Evolutionary conservation across 768 basidiomycete genomes (phyloP).

Genomic region (Suillus clintonianus): DNA sequence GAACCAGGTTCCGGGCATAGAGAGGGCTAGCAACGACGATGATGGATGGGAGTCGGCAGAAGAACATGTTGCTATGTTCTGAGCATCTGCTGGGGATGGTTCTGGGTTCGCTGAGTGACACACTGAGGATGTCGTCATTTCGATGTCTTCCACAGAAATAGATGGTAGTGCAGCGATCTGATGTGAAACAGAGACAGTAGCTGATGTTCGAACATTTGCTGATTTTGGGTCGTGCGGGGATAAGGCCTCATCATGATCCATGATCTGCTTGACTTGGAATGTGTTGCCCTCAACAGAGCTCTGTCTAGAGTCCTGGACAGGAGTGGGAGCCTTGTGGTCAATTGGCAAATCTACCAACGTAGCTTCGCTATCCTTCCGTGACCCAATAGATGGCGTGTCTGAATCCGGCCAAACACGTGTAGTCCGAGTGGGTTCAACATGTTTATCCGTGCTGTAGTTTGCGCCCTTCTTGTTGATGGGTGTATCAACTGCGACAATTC

Average conservation of each 20-base stretch:
- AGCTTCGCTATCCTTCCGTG: slow-evolving; percentile 27
- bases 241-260: neutral
- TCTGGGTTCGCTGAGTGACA: neutral
- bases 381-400: slow-evolving; percentile 12
- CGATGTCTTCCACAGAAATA: neutral
- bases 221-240: too few relatives aligned
- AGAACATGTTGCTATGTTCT: neutral
- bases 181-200: neutral
- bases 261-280: neutral
- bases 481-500: neutral
- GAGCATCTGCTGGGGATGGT: too few relatives aligned
- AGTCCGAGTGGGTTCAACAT: slow-evolving; percentile 13
- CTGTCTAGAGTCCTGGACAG: neutral
- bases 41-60: neutral
- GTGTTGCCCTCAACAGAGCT: too few relatives aligned
- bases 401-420: slow-evolving; percentile 19
- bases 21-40: neutral
- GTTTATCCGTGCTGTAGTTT: slow-evolving; percentile 14
- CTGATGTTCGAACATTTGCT: neutral
- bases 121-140: too few relatives aligned
- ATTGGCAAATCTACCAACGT: slow-evolving; percentile 21
- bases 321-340: neutral
- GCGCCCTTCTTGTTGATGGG: neutral
- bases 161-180: neutral
- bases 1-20: slow-evolving; percentile 28